These are phyloP conservation scores for Blastobotrys raffinosifermentans DNA, from an alignment of 1,139 yeast genomes.

Conservation along the genomic window DNA sequence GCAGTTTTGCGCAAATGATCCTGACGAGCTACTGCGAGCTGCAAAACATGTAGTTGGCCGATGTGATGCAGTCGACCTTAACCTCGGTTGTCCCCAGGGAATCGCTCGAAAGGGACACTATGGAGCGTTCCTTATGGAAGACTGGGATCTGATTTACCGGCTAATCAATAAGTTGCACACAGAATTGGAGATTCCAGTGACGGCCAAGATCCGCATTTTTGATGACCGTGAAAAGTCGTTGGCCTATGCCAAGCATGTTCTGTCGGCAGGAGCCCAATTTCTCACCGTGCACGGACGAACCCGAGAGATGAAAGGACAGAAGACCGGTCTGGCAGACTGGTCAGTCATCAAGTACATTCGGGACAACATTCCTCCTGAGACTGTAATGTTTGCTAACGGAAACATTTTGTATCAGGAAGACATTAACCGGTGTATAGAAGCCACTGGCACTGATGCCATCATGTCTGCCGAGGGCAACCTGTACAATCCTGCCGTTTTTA, in stretches of 20 bases:
- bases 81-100: constrained; percentile 97
- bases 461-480: constrained; percentile 98
- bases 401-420: constrained; percentile 83
- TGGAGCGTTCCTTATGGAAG: constrained; percentile 95
- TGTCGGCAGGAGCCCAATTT: constrained; percentile 92
- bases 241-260: constrained; percentile 84
- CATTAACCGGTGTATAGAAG: constrained; percentile 56
- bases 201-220: constrained; percentile 90
- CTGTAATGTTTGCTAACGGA: constrained; percentile 92
- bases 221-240: constrained; percentile 81
- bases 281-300: constrained; percentile 94
- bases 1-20: constrained; percentile 95
- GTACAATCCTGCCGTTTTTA: constrained; percentile 87
- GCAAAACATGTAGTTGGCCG: constrained; percentile 10
- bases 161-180: constrained; percentile 69
- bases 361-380: constrained; percentile 73
- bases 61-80: constrained; percentile 73
- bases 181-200: constrained; percentile 77
- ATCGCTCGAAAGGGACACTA: constrained; percentile 92
- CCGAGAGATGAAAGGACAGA: constrained; percentile 95
- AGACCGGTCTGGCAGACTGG: constrained; percentile 96
- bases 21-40: constrained; percentile 52
- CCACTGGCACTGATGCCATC: constrained; percentile 75
- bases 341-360: constrained; percentile 63
- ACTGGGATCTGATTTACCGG: constrained; percentile 77